These are phyloP conservation scores for Lactarius sp. DNA, from an alignment of 768 basidiomycete species.

Conservation along the genomic window DNA sequence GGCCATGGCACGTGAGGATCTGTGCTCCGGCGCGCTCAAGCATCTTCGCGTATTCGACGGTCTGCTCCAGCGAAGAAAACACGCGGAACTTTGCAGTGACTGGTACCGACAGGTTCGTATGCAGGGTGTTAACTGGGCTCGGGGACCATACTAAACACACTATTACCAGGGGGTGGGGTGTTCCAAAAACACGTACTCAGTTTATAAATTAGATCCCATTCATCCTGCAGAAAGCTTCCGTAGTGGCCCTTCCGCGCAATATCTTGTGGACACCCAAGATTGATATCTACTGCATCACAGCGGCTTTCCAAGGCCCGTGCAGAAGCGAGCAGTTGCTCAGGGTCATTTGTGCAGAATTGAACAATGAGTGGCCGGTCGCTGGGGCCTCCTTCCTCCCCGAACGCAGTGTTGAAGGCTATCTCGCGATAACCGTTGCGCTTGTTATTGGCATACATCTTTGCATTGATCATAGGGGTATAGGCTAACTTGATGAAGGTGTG, in stretches of 20 bases:
- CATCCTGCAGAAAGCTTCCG: conserved; percentile 89
- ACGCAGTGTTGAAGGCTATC: conserved; percentile 59
- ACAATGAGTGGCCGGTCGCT: conserved; percentile 82
- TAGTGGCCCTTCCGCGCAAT: conserved; percentile 86
- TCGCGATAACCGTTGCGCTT: conserved; percentile 52
- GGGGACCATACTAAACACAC: not conserved
- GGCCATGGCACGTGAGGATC: conserved; percentile 90
- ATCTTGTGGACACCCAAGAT: conserved; percentile 92
- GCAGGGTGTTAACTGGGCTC: conserved; percentile 75
- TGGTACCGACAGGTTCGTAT: conserved; percentile 79
- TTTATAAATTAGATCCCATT: conserved; percentile 83
- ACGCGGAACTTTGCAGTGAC: conserved; percentile 96
- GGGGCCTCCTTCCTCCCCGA: conserved; percentile 78
- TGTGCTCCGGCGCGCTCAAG: conserved; percentile 93
- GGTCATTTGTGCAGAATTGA: conserved; percentile 93
- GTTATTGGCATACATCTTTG: conserved; percentile 69
- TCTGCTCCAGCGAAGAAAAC: conserved; percentile 79
- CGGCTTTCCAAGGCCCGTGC: conserved; percentile 70
- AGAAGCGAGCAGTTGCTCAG: conserved; percentile 68
- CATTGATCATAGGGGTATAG: conserved; percentile 99
- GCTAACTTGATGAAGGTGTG: conserved; percentile 47
- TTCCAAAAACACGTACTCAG: conserved; percentile 50
- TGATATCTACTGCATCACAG: conserved; percentile 94
- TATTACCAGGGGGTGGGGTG: not conserved
- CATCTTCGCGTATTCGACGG: conserved; percentile 93